phyloP scores from a whole-genome alignment of 495 filamentous ascomycete genomes.

The Penicillium cinerascens region DNA sequence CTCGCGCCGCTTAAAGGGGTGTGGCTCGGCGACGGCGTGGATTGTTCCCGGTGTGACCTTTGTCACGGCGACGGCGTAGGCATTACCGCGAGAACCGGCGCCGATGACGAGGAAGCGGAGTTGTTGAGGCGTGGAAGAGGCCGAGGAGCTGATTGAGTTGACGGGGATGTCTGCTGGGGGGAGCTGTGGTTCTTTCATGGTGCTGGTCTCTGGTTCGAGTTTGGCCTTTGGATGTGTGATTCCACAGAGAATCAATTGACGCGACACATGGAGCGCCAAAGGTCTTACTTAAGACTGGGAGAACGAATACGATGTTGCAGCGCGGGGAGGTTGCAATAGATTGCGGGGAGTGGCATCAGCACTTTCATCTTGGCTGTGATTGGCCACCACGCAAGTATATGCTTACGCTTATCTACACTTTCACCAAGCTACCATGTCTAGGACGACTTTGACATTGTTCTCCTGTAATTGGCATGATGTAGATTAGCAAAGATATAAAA shows the following conservation, averaged over 20 bases:
- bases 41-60: constrained; percentile 60
- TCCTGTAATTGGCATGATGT: no score
- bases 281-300: no score
- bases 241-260: neutral
- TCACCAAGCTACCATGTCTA: no score
- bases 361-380: neutral
- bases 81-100: constrained; percentile 76
- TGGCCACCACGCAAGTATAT: neutral
- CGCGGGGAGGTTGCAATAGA: neutral
- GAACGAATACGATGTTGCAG: neutral
- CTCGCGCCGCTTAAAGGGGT: constrained; percentile 65
- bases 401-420: no score
- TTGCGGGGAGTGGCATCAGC: neutral
- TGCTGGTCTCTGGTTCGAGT: neutral
- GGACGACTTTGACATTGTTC: no score
- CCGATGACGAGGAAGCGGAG: constrained; percentile 74
- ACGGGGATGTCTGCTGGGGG: constrained; percentile 4
- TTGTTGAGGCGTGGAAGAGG: constrained; percentile 5
- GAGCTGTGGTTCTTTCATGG: constrained; percentile 28
- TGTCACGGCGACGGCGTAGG: constrained; percentile 67
- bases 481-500: no score
- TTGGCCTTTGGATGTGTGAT: neutral
- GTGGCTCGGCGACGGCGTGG: constrained; percentile 77
- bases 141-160: neutral
- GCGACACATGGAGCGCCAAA: neutral